These are phyloP conservation scores for Sporothrix brasiliensis DNA, from an alignment of 2,329 filamentous ascomycete species.

Conservation along the genomic window DNA sequence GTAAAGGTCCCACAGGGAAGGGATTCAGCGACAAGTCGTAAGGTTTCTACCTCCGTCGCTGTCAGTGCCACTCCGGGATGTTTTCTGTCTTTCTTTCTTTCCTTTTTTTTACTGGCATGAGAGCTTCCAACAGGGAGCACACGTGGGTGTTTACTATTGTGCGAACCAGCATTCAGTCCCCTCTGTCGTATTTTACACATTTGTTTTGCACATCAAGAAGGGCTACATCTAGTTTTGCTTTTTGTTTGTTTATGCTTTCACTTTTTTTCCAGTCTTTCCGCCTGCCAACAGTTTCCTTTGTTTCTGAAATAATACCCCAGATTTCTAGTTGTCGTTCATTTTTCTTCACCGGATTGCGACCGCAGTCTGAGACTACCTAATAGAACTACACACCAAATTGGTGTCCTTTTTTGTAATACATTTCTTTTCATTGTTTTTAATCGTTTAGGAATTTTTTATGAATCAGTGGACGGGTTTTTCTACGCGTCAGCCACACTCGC, in stretches of 20 bases:
- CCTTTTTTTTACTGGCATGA: not conserved
- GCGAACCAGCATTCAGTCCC: constrained; percentile 1
- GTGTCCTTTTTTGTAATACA: not conserved
- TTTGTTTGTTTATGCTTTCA: constrained; percentile 1
- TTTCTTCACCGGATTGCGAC: not conserved
- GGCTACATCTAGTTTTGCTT: constrained; percentile 14
- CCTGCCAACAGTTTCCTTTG: constrained; percentile 7
- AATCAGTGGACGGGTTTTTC: not conserved
- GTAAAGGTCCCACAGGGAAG: constrained; percentile 39
- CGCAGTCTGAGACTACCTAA: not conserved
- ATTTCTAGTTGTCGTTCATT: constrained; percentile 7
- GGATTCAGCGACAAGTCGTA: not conserved
- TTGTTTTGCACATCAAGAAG: constrained; percentile 23
- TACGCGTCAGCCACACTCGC: not conserved
- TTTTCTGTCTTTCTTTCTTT: not conserved
- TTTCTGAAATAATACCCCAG: constrained; percentile 28
- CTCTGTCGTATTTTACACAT: not conserved
- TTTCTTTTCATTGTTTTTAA: not conserved
- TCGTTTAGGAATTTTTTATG: too few relatives aligned
- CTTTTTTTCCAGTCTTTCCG: constrained; percentile 2
- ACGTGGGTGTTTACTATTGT: constrained; percentile 6
- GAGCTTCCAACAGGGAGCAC: too few relatives aligned
- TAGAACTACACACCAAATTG: not conserved
- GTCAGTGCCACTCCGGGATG: not conserved
- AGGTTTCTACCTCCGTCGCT: not conserved